Evolutionary conservation across 2,329 filamentous ascomycete species (phyloP).

Genomic region (Pleurostoma richardsiae): DNA sequence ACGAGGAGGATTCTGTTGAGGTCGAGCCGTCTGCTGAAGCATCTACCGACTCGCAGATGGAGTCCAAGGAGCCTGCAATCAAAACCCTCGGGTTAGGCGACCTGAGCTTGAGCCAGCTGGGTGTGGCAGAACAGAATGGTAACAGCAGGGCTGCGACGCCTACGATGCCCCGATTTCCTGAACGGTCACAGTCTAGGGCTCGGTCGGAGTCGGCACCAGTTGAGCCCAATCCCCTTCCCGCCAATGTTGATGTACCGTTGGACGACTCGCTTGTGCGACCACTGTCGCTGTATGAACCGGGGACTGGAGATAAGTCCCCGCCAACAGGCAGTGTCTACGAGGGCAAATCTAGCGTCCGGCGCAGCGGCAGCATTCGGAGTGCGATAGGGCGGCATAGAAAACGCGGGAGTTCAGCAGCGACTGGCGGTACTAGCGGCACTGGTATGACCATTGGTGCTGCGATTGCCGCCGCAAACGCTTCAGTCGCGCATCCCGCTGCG

Average conservation of each 20-base stretch:
- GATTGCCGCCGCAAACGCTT: conserved; percentile 64
- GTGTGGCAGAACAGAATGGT: conserved; percentile 56
- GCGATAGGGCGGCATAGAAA: conserved; percentile 59
- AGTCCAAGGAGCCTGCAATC: conserved; percentile 68
- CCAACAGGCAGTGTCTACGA: conserved; percentile 62
- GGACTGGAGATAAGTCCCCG: conserved; percentile 57
- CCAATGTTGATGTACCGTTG: conserved; percentile 29
- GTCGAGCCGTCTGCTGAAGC: conserved; percentile 37
- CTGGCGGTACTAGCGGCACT: conserved; percentile 43
- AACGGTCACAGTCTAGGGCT: conserved; percentile 37
- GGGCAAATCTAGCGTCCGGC: conserved; percentile 53
- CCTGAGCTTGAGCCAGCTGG: conserved; percentile 82
- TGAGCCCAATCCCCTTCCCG: conserved; percentile 27
- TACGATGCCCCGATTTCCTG: conserved; percentile 49
- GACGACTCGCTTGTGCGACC: conserved; percentile 26
- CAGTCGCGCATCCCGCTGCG: conserved; percentile 59
- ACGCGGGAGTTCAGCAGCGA: conserved; percentile 75
- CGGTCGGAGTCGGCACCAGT: conserved; percentile 57
- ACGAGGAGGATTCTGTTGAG: conserved; percentile 32
- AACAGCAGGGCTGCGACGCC: conserved; percentile 49
- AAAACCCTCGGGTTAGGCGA: conserved; percentile 88
- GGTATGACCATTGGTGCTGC: conserved; percentile 66
- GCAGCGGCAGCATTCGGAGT: conserved; percentile 65
- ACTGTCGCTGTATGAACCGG: conserved; percentile 46
- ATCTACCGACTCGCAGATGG: conserved; percentile 32